Percentiles rank a stretch among this genome's conserved stretches.
Conservation (phyloP, 805 yeast genomes). For the Saturnispora gosingensis region DNA sequence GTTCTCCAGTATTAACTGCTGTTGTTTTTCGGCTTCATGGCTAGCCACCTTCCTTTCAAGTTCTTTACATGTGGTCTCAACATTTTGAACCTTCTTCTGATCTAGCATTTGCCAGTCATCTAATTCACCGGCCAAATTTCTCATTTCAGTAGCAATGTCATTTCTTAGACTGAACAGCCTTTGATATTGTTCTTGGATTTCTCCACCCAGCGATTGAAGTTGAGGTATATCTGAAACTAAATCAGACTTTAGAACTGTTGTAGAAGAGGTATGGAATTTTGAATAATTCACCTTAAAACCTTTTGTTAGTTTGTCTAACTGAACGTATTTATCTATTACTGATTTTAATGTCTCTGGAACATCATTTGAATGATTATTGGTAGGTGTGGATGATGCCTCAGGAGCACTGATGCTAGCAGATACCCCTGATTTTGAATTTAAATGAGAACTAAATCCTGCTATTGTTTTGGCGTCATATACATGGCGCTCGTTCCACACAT, state of each 20-base stretch:
- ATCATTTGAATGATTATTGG: neutral
- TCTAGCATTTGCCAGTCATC: conserved; percentile 25
- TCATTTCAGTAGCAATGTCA: conserved; percentile 19
- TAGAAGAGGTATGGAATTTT: conserved; percentile 13
- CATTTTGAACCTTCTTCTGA: conserved; percentile 4
- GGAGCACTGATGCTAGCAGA: neutral
- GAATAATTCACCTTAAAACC: conserved; percentile 19
- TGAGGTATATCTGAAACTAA: neutral
- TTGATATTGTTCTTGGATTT: conserved; percentile 12
- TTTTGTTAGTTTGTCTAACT: conserved; percentile 3
- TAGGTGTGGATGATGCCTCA: neutral
- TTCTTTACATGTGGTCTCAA: neutral
- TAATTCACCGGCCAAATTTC: conserved; percentile 22
- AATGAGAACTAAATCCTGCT: conserved; percentile 8
- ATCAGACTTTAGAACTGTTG: neutral
- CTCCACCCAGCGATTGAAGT: conserved; percentile 16
- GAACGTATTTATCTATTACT: conserved; percentile 3
- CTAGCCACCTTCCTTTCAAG: conserved; percentile 1
- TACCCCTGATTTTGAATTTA: neutral
- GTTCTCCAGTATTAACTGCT: conserved; percentile 3
- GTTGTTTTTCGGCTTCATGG: conserved; percentile 3
- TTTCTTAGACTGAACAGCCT: conserved; percentile 17
- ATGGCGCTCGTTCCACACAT: conserved; percentile 48
- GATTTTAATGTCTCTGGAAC: conserved; percentile 7
- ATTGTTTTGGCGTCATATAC: conserved; percentile 30